These are phyloP conservation scores for Boletus bicolor DNA, from an alignment of 768 basidiomycete genomes.

Conservation along the genomic window DNA sequence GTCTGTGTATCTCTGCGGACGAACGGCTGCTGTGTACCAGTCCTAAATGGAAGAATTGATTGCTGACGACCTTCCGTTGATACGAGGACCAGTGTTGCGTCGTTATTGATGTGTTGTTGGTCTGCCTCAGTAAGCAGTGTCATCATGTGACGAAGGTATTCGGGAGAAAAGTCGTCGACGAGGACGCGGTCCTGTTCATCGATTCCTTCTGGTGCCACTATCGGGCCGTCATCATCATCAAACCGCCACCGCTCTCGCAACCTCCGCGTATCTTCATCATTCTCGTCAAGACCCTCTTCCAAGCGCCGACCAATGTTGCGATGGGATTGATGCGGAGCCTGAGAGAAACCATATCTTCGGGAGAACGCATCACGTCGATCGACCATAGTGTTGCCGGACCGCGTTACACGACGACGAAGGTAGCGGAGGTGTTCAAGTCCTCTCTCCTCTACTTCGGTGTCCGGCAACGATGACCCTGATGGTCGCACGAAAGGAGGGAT, in stretches of 20 bases:
- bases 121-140: constrained; percentile 56
- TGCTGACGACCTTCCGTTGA: constrained; percentile 50
- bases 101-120: constrained; percentile 46
- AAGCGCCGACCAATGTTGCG: constrained; percentile 24
- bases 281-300: constrained; percentile 24
- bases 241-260: constrained; percentile 65
- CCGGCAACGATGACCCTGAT: constrained; percentile 31
- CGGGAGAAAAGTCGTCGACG: constrained; percentile 67
- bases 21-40: constrained; percentile 30
- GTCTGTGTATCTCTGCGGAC: constrained; percentile 27
- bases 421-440: constrained; percentile 24
- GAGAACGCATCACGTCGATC: constrained; percentile 57
- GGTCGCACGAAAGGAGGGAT: constrained; percentile 41
- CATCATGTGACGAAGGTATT: constrained; percentile 57
- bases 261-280: constrained; percentile 40
- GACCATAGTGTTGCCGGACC: constrained; percentile 74
- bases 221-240: constrained; percentile 60
- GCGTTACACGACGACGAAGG: constrained; percentile 73
- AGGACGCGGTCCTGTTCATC: constrained; percentile 69
- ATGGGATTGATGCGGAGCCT: constrained; percentile 3
- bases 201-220: constrained; percentile 51
- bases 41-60: constrained; percentile 46
- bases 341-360: constrained; percentile 23
- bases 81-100: constrained; percentile 45
- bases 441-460: constrained; percentile 19